Evolutionary conservation across 208 protist species (phyloP), one percentile per base, ranked within the genome.

Genomic region (Leishmania mexicana): DNA sequence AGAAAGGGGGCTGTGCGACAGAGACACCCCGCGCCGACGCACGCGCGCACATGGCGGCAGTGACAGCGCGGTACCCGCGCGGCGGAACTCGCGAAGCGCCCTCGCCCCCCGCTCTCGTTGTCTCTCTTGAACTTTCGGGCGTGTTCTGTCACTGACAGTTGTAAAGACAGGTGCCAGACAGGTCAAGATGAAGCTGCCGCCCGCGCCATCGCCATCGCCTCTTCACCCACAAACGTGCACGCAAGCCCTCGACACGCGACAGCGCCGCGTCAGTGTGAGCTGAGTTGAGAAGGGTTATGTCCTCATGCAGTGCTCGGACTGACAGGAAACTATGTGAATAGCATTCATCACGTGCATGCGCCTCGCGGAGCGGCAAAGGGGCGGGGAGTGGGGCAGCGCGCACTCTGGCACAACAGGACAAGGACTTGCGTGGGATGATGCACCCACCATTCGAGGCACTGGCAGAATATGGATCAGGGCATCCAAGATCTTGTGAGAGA

Each of bases 271-370:
- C 58, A 79, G 70, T 53, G 70, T 74, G 70, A 53, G 45, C 70
- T 78, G 75, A 78, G 75, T 78, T 70, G 60, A 70, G 28, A 78
- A 40, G 38, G 54, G 75, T 21, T 79, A 54, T 79, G 75, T 54
- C 75, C 75, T 70, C 75, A 79, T 79, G 75, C 49, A 31, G 75
- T 79, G 60, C 49, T 79, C 75, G 75, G 75, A 79, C 75, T 79
- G 75, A 79, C 75, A 79, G 75, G 75, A 79, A 79, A 79, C 75
- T 79, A 79, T 70, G 53, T 70, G 75, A 79, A 79, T 79, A 79
- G 75, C 70, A 53, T 70, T 79, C 75, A 79, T 79, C 75, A 79
- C 45, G 75, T 42, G 75, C 75, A 38, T 31, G 45, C 70, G 42
- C 24, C 35, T 49, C 67, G 67, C 40, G 42, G 17, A 28, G 67